A percentile compares a stretch with the other conserved stretches of the same genome.
Evolutionary conservation across 345 rosid species (phyloP).

Genomic region (Rhizophora mangle): DNA sequence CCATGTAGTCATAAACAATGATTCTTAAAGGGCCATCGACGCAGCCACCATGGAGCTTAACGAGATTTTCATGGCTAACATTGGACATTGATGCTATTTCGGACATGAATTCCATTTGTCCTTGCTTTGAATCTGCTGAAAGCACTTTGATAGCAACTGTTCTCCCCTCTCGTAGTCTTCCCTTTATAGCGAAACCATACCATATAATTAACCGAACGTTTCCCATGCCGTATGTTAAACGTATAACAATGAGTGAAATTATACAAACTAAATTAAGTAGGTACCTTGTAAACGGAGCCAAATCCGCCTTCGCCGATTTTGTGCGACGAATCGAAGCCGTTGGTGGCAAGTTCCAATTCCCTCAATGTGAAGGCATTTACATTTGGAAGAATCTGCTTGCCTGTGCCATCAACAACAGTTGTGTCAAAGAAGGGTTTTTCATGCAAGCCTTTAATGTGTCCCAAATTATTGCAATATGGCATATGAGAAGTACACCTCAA

Average conservation of each 20-base stretch:
- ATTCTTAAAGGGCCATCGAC: constrained; percentile 30
- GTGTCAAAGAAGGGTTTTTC: too few species aligned
- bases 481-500: too few species aligned
- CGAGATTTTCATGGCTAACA: constrained; percentile 31
- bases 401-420: constrained; percentile 1
- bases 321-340: constrained; percentile 29
- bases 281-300: constrained; percentile 44
- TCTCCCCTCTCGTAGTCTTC: constrained; percentile 36
- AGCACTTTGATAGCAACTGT: constrained; percentile 36
- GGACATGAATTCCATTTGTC: constrained; percentile 38
- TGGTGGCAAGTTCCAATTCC: constrained; percentile 34
- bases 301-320: constrained; percentile 52
- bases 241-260: neutral
- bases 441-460: too few species aligned
- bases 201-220: neutral
- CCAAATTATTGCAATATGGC: too few species aligned
- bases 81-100: constrained; percentile 37
- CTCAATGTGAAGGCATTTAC: constrained; percentile 21
- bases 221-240: too few species aligned
- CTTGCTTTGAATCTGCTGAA: constrained; percentile 39
- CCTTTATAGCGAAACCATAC: constrained; percentile 22
- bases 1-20: constrained; percentile 42
- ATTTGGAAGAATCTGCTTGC: constrained; percentile 14
- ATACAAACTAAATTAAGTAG: too few species aligned
- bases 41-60: constrained; percentile 39